These are phyloP conservation scores for Tetrahymena thermophila DNA, from an alignment of 73 alveolate genomes.

Conservation along the genomic window DNA sequence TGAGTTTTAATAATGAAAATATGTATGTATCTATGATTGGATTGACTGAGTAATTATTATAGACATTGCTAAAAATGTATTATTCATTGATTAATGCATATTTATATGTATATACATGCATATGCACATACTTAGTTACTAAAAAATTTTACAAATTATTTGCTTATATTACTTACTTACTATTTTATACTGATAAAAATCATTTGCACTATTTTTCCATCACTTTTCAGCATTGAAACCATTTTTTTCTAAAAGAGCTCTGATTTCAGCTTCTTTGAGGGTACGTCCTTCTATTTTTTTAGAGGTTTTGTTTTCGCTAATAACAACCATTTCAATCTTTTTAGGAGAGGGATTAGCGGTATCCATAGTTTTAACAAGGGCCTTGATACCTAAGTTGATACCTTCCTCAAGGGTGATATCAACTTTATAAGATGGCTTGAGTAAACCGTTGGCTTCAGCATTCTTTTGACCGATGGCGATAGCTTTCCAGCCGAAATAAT, in stretches of 20 bases:
- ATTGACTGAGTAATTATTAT: not conserved
- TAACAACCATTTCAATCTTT: constrained; percentile 44
- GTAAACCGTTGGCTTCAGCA: constrained; percentile 51
- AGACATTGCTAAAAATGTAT: not conserved
- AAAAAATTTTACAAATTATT: too few relatives aligned
- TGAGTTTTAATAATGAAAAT: too few relatives aligned
- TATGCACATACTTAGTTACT: not conserved
- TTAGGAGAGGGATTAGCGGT: constrained; percentile 63
- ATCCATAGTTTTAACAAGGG: constrained; percentile 71
- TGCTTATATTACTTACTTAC: not conserved
- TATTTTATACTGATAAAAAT: not conserved
- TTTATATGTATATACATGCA: too few relatives aligned
- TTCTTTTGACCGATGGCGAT: constrained; percentile 68
- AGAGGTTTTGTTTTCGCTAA: constrained; percentile 11
- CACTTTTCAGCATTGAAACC: constrained; percentile 39
- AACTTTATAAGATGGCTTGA: constrained; percentile 62
- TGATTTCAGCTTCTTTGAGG: constrained; percentile 27
- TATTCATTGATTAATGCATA: not conserved
- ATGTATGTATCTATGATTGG: too few relatives aligned
- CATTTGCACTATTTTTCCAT: not conserved
- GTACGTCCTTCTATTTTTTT: constrained; percentile 32
- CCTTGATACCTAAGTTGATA: constrained; percentile 63
- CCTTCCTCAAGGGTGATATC: constrained; percentile 60
- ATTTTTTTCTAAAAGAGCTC: constrained; percentile 14
- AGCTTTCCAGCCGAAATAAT: constrained; percentile 71